phyloP scores from a whole-genome alignment of 2,329 filamentous ascomycete genomes.

The Nothopassalora personata region DNA sequence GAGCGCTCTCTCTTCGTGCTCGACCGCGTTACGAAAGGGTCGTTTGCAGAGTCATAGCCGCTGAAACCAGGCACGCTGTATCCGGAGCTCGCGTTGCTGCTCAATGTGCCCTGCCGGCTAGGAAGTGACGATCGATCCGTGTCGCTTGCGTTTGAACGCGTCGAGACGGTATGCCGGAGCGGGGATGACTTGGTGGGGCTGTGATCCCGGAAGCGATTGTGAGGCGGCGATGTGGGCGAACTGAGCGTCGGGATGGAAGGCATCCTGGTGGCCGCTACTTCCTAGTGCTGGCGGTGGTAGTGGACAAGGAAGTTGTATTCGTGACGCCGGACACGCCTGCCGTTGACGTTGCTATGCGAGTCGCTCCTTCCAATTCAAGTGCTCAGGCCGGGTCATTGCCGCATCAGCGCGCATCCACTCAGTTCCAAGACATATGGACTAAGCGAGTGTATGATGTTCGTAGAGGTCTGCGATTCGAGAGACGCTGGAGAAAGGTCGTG shows the following conservation, averaged over 20 bases:
- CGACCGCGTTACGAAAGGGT: constrained; percentile 29
- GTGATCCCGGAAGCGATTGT: constrained; percentile 30
- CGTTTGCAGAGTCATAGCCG: constrained; percentile 25
- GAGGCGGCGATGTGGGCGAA: constrained; percentile 30
- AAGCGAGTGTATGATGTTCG: not conserved
- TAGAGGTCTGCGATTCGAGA: not conserved
- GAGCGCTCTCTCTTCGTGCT: constrained; percentile 30
- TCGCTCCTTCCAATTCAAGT: not conserved
- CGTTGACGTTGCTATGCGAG: constrained; percentile 15
- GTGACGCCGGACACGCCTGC: not conserved
- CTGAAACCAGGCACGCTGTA: constrained; percentile 24
- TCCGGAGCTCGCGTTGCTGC: constrained; percentile 28
- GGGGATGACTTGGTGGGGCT: constrained; percentile 32
- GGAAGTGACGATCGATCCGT: constrained; percentile 26
- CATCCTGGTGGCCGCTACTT: constrained; percentile 13
- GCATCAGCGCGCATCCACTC: not conserved
- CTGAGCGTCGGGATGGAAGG: constrained; percentile 21
- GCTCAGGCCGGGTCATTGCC: constrained; percentile 6
- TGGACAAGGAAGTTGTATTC: constrained; percentile 1
- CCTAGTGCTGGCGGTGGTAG: not conserved
- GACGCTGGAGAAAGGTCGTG: constrained; percentile 2
- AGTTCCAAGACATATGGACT: not conserved
- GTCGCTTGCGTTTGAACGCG: constrained; percentile 31
- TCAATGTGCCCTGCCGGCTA: constrained; percentile 26
- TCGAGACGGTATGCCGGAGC: constrained; percentile 32